Evolutionary conservation across 2,329 filamentous ascomycete species (phyloP), one percentile per base, ranked within the genome.

Genomic region (Lecanoromycetidae sp.): DNA sequence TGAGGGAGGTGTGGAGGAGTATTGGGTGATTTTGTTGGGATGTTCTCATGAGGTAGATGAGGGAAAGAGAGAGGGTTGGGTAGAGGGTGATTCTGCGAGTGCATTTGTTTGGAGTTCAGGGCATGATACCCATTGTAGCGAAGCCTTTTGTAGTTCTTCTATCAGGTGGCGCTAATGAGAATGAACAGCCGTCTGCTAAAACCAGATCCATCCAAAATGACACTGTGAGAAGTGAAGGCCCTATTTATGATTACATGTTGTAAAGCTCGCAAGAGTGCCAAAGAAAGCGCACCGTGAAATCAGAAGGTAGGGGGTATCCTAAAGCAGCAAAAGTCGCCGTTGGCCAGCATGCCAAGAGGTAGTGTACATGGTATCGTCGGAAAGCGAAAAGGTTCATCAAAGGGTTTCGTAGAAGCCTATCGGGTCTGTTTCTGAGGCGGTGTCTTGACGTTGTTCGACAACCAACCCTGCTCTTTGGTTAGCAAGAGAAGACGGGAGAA

Each of bases 381-480:
- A 36, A 15, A 25, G 10, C 25, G 20, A 29, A 29, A 22, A 5
- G 41, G 10, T 25, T 15, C 17, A 34, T 30, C 6, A 29, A 8
- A 8, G 6, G 30, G 10, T 26, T 5, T 19, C 2, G 10, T 12
- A 12, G 26, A 4, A 32, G 32, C 37, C 34, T 35, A 50, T 42
- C 26, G 50, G 20, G 19, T 25, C 15, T 47, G 38, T 48, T 40
- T 30, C 32, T 48, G 50, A 22, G 48, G 41, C 5, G 35, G 65
- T 25, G 66, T 67, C 70, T 88, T 88, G 68, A 88, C 81, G 61
- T 87, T 88, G 68, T 86, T 86, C 55, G 82, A 87, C 55, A 90
- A 72, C 84, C 84, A 88, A 46, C 80, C 71, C 73, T 76, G 53
- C 19, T 40, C 44, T 40, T 26, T 43, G 49, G 55, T 36, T 6